phyloP scores from a whole-genome alignment of 352 stramenopile genomes.

The Globisporangium barbulae region DNA sequence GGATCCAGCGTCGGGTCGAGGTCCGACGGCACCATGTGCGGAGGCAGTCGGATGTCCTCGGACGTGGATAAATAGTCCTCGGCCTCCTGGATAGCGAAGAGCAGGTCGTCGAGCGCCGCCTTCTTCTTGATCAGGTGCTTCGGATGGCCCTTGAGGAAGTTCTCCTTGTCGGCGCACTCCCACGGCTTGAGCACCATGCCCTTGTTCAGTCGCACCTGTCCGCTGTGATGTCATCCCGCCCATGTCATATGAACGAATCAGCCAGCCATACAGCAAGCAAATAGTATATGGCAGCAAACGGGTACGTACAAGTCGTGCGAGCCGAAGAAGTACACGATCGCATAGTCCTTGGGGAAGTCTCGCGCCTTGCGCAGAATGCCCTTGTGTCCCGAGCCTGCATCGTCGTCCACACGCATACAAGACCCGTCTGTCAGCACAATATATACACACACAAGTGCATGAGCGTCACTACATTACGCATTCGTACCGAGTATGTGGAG shows the following conservation, averaged over 20 bases:
- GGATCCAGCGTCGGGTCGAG: constrained; percentile 71
- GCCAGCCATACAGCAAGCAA: not conserved
- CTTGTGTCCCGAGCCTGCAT: constrained; percentile 50
- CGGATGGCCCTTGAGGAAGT: constrained; percentile 64
- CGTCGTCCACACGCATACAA: not conserved
- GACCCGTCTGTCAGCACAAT: not conserved
- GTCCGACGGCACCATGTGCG: constrained; percentile 80
- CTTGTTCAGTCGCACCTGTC: constrained; percentile 58
- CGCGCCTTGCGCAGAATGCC: constrained; percentile 70
- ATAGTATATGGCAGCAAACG: not conserved
- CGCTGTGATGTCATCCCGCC: constrained; percentile 25
- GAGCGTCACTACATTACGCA: too few relatives aligned
- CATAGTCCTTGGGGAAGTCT: constrained; percentile 68
- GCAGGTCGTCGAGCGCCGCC: constrained; percentile 38
- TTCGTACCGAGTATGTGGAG: constrained; percentile 56
- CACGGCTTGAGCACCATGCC: constrained; percentile 60
- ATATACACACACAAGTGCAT: not conserved
- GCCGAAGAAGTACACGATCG: constrained; percentile 84
- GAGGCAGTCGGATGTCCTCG: constrained; percentile 69
- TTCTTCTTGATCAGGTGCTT: constrained; percentile 75
- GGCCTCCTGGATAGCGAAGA: constrained; percentile 53
- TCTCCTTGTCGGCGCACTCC: constrained; percentile 69
- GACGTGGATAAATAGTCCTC: constrained; percentile 76
- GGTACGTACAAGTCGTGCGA: constrained; percentile 75
- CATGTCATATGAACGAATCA: constrained; percentile 8